Base-by-base conservation (phyloP, 2,329 filamentous ascomycete genomes). In the Fusarium fujikuroi region DNA sequence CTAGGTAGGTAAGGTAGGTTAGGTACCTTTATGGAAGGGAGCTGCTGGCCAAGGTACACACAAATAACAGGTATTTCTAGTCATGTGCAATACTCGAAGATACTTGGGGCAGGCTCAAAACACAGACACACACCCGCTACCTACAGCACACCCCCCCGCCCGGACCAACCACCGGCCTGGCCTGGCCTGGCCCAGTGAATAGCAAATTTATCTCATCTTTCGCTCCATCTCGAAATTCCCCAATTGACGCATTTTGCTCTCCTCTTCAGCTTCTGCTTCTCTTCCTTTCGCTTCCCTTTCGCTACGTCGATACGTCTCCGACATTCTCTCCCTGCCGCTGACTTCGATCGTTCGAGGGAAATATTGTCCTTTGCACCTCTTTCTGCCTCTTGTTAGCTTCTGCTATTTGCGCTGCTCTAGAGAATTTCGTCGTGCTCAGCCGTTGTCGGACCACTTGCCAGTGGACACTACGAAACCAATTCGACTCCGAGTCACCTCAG, bases 141-240 rank as follows among this genome's bases (percentile, higher is more conserved):
- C 69, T 36, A 67, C 34, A 34, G 46, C 42, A 53, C 44, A 69
- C 61, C 54, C 66, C 66, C 62, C 69, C 63, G 56, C 75, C 75
- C 72, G 75, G 74, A 74, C 75, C 75, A 77, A 74, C 75, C 75
- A 76, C 75, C 75, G 74, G 75, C 49, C 70, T 73, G 74, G 74
- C 49, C 70, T 74, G 72, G 75, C 49, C 65, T 71, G 67, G 70
- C 43, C 52, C 54, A 63, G 37, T 57, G 59, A 57, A 69, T 76
- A 77, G 74, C 75, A 77, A 77, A 77, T 75, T 77, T 77, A 77
- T 77, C 69, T 77, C 73, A 75, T 75, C 75, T 77, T 76, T 75
- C 71, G 65, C 68, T 74, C 74, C 64, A 70, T 72, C 68, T 74
- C 61, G 75, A 74, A 74, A 69, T 75, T 72, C 71, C 65, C 70